Base-by-base conservation (phyloP, 164 flowering plant genomes). In the Umbilicus rupestris region DNA sequence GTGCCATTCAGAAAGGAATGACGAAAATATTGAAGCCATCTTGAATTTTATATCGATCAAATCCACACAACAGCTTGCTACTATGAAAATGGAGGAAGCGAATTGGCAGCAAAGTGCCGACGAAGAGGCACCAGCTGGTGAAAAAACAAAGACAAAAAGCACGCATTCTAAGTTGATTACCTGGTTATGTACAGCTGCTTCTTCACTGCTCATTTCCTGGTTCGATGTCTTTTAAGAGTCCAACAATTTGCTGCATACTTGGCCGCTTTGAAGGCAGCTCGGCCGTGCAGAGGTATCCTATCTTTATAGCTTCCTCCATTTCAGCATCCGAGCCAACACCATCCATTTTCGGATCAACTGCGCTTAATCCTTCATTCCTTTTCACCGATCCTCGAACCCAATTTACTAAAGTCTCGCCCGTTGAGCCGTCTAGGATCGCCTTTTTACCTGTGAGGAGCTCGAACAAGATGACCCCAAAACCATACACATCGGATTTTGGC, bases 231-330 rank as follows among this genome's bases (percentile, higher is more conserved):
- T 91, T 91, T 46, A 91, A 83, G 57, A 91, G 87, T 39, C 97
- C 97, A 41, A 91, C 97, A 26, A 91, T 79, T 70, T 91, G 97
- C 58, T 91, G 97, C 97, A 91, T 91, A 66, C 83, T 83, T 28
- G 97, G 97, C 57, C 97, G 74, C 77, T 89, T 91, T 1, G 79
- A 73, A 1, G 97, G 97, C 68, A 80, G 67, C 24, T 91, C 96
- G 24, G 97, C 96, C 0, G 97, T 87, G 85, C 97, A 91, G 17
- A 91, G 78, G 73, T 87, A 91, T 11, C 89, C 96, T 52, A 91
- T 86, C 75, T 86, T 91, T 66, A 91, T 69, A 49, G 84, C 96
- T 77, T 91, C 96, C 57, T 76, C 88, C 77, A 91, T 86, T 70
- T 87, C 84, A 2, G 57, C 59, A 41, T 83, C 83, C 0, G 74